Conservation (phyloP, 1,284 basidiomycete genomes). For the Neonothopanus nambi region DNA sequence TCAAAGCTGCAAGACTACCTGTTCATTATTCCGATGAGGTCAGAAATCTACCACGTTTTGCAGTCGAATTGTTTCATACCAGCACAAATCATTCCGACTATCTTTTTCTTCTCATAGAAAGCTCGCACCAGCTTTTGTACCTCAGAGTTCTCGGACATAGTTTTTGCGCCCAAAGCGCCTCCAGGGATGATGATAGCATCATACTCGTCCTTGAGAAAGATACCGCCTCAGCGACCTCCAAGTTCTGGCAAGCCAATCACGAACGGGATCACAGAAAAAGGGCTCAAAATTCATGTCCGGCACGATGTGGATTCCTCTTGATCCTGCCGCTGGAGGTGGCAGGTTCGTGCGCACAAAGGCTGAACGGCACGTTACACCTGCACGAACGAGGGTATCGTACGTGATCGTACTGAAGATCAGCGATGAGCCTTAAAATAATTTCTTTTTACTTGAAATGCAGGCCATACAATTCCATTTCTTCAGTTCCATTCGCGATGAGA, state of each 20-base stretch:
- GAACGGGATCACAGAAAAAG: constrained; percentile 44
- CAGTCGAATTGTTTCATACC: constrained; percentile 40
- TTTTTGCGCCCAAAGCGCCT: constrained; percentile 79
- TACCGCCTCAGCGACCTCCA: no score
- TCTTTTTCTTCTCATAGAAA: constrained; percentile 61
- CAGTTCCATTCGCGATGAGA: constrained; percentile 86
- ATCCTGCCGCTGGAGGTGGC: constrained; percentile 60
- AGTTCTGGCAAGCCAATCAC: constrained; percentile 17
- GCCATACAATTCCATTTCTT: constrained; percentile 86
- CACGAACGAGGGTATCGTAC: constrained; percentile 80
- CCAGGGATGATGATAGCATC: constrained; percentile 80
- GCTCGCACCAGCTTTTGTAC: constrained; percentile 67
- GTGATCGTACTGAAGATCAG: constrained; percentile 63
- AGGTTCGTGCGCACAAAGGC: constrained; percentile 53
- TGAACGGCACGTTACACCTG: constrained; percentile 63
- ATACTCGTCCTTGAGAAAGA: constrained; percentile 48
- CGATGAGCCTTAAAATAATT: constrained; percentile 1
- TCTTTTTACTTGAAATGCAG: neutral
- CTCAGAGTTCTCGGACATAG: constrained; percentile 56
- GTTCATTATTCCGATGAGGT: neutral
- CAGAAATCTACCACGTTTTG: neutral
- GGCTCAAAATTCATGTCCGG: constrained; percentile 62
- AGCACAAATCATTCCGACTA: constrained; percentile 84
- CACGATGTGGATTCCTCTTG: constrained; percentile 73
- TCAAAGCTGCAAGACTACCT: constrained; percentile 73